Conservation (phyloP, 2,329 filamentous ascomycete genomes). For the Ophiocordyceps unilateralis region DNA sequence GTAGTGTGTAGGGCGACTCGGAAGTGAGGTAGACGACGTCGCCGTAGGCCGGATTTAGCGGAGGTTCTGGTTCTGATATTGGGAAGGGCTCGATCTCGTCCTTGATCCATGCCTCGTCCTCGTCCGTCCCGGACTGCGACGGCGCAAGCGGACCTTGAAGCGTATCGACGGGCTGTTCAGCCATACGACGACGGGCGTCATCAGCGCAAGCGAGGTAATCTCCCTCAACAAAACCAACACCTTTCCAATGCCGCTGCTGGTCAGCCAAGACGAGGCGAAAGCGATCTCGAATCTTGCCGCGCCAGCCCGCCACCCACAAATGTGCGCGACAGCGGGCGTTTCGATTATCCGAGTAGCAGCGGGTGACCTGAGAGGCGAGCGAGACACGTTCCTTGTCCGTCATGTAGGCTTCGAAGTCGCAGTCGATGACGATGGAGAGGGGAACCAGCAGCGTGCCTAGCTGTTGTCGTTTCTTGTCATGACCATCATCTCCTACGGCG, state of each 20-base stretch:
- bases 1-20: conserved; percentile 74
- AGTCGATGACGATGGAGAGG: conserved; percentile 72
- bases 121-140: conserved; percentile 1
- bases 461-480: conserved; percentile 4
- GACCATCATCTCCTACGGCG: conserved; percentile 29
- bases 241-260: conserved; percentile 65
- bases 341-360: conserved; percentile 79
- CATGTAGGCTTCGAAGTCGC: conserved; percentile 85
- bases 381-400: conserved; percentile 70
- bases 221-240: conserved; percentile 52
- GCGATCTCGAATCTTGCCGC: conserved; percentile 55
- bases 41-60: conserved; percentile 14
- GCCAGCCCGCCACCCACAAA: conserved; percentile 63
- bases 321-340: conserved; percentile 50
- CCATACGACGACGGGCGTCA: conserved; percentile 52
- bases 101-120: conserved; percentile 4
- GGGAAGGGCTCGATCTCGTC: conserved; percentile 14
- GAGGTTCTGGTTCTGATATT: conserved; percentile 15
- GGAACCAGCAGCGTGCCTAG: conserved; percentile 29
- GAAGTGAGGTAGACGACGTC: conserved; percentile 74
- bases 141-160: background rate
- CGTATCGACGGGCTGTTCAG: background rate
- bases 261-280: conserved; percentile 61
- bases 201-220: conserved; percentile 57
- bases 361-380: conserved; percentile 65